Evolutionary conservation across 352 stramenopile species (phyloP).

Genomic region (Phytophthora fragariae): DNA sequence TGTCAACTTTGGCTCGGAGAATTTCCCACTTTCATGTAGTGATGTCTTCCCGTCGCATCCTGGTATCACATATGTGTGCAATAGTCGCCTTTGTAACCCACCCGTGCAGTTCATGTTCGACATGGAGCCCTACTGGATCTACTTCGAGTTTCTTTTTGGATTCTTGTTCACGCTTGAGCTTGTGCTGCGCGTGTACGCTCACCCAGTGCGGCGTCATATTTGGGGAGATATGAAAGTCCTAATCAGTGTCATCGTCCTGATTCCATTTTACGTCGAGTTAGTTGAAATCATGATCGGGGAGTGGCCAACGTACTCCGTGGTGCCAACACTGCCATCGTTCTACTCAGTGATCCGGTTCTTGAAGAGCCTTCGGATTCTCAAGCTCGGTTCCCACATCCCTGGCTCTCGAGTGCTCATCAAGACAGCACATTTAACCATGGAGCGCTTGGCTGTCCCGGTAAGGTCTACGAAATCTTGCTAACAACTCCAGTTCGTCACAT

Average conservation of each 20-base stretch:
- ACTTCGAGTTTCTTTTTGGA: slow-evolving; percentile 55
- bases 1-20: slow-evolving; percentile 46
- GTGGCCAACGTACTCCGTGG: slow-evolving; percentile 45
- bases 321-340: slow-evolving; percentile 51
- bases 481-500: too few relatives aligned
- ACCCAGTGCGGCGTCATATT: slow-evolving; percentile 38
- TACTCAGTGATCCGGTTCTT: slow-evolving; percentile 50
- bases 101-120: slow-evolving; percentile 46
- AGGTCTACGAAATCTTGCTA: neutral
- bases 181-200: slow-evolving; percentile 35
- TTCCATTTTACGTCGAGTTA: slow-evolving; percentile 48
- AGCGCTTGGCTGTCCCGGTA: slow-evolving; percentile 52
- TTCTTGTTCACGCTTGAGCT: slow-evolving; percentile 54
- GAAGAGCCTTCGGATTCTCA: slow-evolving; percentile 59
- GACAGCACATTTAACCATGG: slow-evolving; percentile 44
- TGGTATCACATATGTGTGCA: slow-evolving; percentile 39
- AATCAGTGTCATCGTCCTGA: slow-evolving; percentile 37
- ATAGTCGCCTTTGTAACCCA: slow-evolving; percentile 57
- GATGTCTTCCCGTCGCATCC: slow-evolving; percentile 30
- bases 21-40: slow-evolving; percentile 29
- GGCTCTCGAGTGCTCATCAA: slow-evolving; percentile 44
- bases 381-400: slow-evolving; percentile 54
- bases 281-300: slow-evolving; percentile 29
- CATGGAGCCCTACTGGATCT: slow-evolving; percentile 63
- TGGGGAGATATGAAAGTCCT: slow-evolving; percentile 38